Evolutionary conservation across 2,329 filamentous ascomycete species (phyloP), one percentile per base, ranked within the genome.

Genomic region (Botrytis porri): DNA sequence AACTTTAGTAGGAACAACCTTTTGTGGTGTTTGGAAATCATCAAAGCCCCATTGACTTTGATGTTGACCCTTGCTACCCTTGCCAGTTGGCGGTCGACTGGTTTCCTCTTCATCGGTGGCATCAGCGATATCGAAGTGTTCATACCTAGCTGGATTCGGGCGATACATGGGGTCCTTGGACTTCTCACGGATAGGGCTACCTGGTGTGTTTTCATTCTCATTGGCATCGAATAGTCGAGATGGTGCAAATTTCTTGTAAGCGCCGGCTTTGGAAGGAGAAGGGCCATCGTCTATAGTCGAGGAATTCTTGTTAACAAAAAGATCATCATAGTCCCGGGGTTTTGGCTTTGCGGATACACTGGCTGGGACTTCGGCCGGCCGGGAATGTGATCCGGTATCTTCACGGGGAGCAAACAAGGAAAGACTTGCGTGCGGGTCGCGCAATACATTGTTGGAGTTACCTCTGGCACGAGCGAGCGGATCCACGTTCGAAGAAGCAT

Each of bases 21-120:
- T 97, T 76, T 91, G 88, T 0, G 95, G 95, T 0, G 95, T 97
- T 25, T 85, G 84, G 78, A 97, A 97, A 83, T 97, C 94, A 75
- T 93, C 89, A 82, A 98, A 98, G 66, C 90, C 89, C 94, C 95
- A 98, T 75, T 93, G 91, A 76, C 90, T 90, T 74, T 86, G 84
- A 80, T 93, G 90, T 83, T 92, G 93, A 71, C 86, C 85, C 70
- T 86, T 82, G 35, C 74, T 71, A 45, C 79, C 78, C 60, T 80
- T 78, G 22, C 76, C 62, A 57, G 25, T 70, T 25, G 48, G 18
- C 14, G 72, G 66, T 75, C 75, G 77, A 71, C 35, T 73, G 72
- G 73, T 70, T 39, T 74, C 75, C 43, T 74, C 83, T n/a, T 75
- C 76, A 75, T 84, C 79, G 22, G 85, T 83, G 69, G 89, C 90